Base-by-base conservation (phyloP, 1,139 yeast genomes). In the Blastobotrys arbuscula region DNA sequence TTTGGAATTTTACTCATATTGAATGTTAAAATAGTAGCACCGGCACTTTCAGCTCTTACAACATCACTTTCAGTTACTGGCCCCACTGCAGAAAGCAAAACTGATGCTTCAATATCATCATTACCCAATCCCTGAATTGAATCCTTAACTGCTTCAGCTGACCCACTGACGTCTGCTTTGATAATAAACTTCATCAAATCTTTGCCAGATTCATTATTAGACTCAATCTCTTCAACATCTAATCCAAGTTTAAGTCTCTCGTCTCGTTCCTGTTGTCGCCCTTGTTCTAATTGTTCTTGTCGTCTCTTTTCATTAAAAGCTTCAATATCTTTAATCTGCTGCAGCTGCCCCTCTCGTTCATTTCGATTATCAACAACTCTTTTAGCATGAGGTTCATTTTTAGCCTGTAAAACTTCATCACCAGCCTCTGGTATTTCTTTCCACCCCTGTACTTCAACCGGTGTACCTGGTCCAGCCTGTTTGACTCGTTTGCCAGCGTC, bases 371-470 rank as follows among this genome's bases (percentile, higher is more conserved):
- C 75, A 16, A 82, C 74, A 6, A 84, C 95, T 57, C 79, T 81
- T 59, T 87, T 90, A 12, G 96, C 96, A 39, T 73, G 66, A 28
- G 77, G 74, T 62, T 90, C 97, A 56, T 71, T 77, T 51, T 77
- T 76, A 8, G 95, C 95, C 62, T 88, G 84, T 7, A 92, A 65
- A 0, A 86, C 81, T 56, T 79, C 81, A 55, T 89, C 96, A 2
- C 99, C 99, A 19, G 96, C 94, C 46, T 80, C 86, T 0, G 98
- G 98, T 42, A 89, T 69, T 37, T 82, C 92, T 61, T 86, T 89
- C 98, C 98, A 92, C 0, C 99, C 98, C 67, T 89, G 77, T 5
- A 92, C 75, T 60, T 89, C 95, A 1, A 88, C 95, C 0, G 97
- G 97, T 2, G 86, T 82, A 0, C 97, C 85, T 0, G 99, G 97